Conservation (phyloP, 208 protist genomes). For the Trichomonas tenax region DNA sequence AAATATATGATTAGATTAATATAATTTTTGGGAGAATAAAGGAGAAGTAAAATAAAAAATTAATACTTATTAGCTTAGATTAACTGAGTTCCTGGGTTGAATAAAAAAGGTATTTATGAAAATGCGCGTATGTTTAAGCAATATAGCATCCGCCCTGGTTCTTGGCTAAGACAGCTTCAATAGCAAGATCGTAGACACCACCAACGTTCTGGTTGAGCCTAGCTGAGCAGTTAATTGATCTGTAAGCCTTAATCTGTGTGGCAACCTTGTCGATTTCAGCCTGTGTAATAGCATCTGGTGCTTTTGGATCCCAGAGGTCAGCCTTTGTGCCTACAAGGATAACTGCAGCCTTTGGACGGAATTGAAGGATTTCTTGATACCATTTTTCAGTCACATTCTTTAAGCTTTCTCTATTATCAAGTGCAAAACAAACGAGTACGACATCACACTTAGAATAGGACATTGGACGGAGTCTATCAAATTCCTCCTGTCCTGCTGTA, state of each 20-base stretch:
- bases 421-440: slow-evolving; percentile 31
- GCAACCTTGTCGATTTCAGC: neutral
- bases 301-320: neutral
- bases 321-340: slow-evolving; percentile 21
- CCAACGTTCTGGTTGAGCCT: neutral
- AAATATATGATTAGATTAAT: too few species aligned
- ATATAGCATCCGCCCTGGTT: neutral
- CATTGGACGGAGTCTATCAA: slow-evolving; percentile 28
- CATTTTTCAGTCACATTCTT: neutral
- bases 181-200: neutral
- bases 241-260: neutral
- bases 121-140: neutral
- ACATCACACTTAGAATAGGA: slow-evolving; percentile 30
- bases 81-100: too few species aligned
- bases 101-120: too few species aligned
- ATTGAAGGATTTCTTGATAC: neutral
- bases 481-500: slow-evolving; percentile 41
- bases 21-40: too few species aligned
- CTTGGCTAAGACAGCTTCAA: neutral
- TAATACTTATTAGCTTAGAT: too few species aligned
- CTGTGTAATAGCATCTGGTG: neutral
- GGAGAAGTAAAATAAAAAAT: too few species aligned
- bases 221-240: slow-evolving; percentile 19
- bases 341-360: neutral
- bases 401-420: slow-evolving; percentile 4